Evolutionary conservation across 1,284 basidiomycete genomes (phyloP).

Genomic region (Malassezia vespertilionis): DNA sequence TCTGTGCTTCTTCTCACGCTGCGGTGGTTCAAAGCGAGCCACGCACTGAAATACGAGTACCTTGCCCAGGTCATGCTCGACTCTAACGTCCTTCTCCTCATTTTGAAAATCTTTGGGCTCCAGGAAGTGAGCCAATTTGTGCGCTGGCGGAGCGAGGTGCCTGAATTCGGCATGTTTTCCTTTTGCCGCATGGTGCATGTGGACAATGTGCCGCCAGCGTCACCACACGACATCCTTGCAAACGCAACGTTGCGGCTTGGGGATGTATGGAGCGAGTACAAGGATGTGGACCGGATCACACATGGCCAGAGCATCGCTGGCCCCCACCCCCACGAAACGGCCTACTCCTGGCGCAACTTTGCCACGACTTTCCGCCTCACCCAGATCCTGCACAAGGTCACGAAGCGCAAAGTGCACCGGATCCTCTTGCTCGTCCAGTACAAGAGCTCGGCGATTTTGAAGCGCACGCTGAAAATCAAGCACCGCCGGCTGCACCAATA

Average conservation of each 20-base stretch:
- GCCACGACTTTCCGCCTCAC: conserved; percentile 97
- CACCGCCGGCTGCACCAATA: conserved; percentile 90
- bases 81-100: conserved; percentile 83
- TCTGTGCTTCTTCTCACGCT: conserved; percentile 78
- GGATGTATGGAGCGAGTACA: conserved; percentile 16
- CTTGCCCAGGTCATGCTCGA: conserved; percentile 86
- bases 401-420: conserved; percentile 83
- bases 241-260: conserved; percentile 26
- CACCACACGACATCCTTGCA: conserved; percentile 15
- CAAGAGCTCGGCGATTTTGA: conserved; percentile 79
- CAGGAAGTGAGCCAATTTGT: conserved; percentile 78
- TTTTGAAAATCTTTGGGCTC: conserved; percentile 94
- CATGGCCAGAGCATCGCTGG: conserved; percentile 20
- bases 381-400: conserved; percentile 93
- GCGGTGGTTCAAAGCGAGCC: conserved; percentile 88
- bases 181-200: conserved; percentile 66
- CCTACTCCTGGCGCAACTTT: conserved; percentile 97
- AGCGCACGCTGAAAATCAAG: conserved; percentile 81
- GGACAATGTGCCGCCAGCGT: conserved; percentile 43
- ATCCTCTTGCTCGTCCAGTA: conserved; percentile 95
- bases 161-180: conserved; percentile 75
- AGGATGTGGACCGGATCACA: conserved; percentile 6
- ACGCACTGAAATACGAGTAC: conserved; percentile 97
- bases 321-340: conserved; percentile 38
- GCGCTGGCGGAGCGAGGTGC: conserved; percentile 74